Base-by-base conservation (phyloP, 306 rosid genomes). In the Acmispon strigosus region DNA sequence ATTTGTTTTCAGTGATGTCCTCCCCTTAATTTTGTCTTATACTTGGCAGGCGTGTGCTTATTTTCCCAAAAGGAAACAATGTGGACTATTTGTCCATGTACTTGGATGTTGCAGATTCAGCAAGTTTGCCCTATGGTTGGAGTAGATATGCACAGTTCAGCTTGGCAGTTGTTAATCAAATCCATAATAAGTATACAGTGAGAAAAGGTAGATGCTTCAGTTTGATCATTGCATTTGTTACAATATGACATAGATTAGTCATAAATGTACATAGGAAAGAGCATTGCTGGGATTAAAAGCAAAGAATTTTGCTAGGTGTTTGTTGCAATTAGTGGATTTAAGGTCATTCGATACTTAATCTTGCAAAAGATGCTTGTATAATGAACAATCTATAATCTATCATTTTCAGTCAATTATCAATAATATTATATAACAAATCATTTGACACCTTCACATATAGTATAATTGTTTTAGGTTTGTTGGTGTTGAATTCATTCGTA, bases 11-110 rank as follows among this genome's bases (percentile, higher is more conserved):
- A 41, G 67, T 51, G 47, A 42, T 49, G 53, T 42, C 8, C 54
- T 41, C 51, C 19, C 48, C 43, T 56, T 14, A 65, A 68, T 41
- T 19, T 63, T 44, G 42, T 29, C 36, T 51, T 76, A 36, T 60
- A 19, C 61, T 56, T 67, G 18, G 52, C 88, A 92, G 98, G 98
- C 89, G 96, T 55, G 84, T 89, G 62, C 87, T 92, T 57, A 81
- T 87, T 73, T 92, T 92, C 74, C 96, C 98, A 13, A 92, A 92
- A 76, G 98, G 98, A 76, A 92, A 92, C 88, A 92, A 92, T 73
- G 98, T 92, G 86, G 96, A 89, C 82, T 84, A 84, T 79, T 70
- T 92, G 87, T 92, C 98, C 45, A 92, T 92, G 95, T 92, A 92
- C 85, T 80, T 92, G 89, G 98, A 92, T 76, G 96, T 89, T 58